Conservation (phyloP, 352 stramenopile genomes). For the Phytophthora foliorum region DNA sequence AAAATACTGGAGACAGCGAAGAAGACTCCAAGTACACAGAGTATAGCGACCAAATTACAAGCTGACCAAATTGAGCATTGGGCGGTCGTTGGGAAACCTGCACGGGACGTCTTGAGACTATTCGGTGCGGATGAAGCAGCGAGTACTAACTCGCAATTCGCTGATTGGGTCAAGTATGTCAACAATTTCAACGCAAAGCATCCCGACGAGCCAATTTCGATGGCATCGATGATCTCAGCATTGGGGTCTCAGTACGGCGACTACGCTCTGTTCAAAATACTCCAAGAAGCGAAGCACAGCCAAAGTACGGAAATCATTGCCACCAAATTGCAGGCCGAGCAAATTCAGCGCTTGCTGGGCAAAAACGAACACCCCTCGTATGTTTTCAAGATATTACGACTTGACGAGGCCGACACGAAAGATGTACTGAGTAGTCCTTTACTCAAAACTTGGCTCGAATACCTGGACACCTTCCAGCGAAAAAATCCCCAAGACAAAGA, state of each 20-base stretch:
- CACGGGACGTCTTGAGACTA: neutral
- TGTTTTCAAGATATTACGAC: neutral
- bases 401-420: neutral
- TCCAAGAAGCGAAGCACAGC: neutral
- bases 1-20: neutral
- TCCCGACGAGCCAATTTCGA: too few relatives aligned
- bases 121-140: neutral
- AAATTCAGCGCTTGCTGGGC: neutral
- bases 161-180: constrained; percentile 9
- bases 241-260: neutral
- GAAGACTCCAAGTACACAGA: neutral
- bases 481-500: constrained; percentile 1
- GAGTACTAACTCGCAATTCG: neutral
- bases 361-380: neutral
- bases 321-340: neutral
- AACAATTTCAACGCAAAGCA: constrained; percentile 9
- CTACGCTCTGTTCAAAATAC: neutral
- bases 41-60: neutral
- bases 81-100: neutral
- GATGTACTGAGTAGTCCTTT: neutral
- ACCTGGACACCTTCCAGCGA: neutral
- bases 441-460: constrained; percentile 3
- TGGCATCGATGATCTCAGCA: neutral
- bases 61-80: too few relatives aligned
- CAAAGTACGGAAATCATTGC: neutral